Evolutionary conservation across 257 asterid genomes (phyloP).

Genomic region (Orobanche coerulescens): DNA sequence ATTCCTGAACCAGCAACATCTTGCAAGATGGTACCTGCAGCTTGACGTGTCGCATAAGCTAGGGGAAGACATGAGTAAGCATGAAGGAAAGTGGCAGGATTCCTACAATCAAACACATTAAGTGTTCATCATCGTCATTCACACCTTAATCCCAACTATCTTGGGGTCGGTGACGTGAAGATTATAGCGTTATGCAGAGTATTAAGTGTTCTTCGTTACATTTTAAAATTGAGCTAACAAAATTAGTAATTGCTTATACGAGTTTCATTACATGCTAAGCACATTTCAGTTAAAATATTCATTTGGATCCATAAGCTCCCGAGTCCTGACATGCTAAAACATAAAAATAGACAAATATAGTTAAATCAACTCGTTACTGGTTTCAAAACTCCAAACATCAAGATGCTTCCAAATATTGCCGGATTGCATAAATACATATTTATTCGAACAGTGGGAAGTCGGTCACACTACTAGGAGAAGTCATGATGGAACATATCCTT

Average conservation of each 20-base stretch:
- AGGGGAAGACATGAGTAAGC: slow-evolving; percentile 95
- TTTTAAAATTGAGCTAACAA: neutral
- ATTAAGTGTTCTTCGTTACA: too few relatives aligned
- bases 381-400: neutral
- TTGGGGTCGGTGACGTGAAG: too few relatives aligned
- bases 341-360: neutral
- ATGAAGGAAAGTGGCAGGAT: slow-evolving; percentile 92
- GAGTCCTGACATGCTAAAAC: neutral
- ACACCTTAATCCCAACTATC: too few relatives aligned
- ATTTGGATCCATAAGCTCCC: neutral
- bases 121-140: too few relatives aligned
- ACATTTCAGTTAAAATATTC: slow-evolving; percentile 1
- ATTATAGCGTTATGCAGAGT: too few relatives aligned
- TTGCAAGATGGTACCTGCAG: slow-evolving; percentile 87
- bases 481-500: neutral
- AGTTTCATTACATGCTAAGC: slow-evolving; percentile 12
- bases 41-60: slow-evolving; percentile 83
- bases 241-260: neutral
- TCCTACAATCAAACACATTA: slow-evolving; percentile 46
- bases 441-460: neutral
- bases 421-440: neutral
- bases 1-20: slow-evolving; percentile 92
- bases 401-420: slow-evolving; percentile 12
- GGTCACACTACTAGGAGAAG: neutral
- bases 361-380: neutral